These are phyloP conservation scores for Xylaria sp. DNA, from an alignment of 2,329 filamentous ascomycete species.

Conservation along the genomic window DNA sequence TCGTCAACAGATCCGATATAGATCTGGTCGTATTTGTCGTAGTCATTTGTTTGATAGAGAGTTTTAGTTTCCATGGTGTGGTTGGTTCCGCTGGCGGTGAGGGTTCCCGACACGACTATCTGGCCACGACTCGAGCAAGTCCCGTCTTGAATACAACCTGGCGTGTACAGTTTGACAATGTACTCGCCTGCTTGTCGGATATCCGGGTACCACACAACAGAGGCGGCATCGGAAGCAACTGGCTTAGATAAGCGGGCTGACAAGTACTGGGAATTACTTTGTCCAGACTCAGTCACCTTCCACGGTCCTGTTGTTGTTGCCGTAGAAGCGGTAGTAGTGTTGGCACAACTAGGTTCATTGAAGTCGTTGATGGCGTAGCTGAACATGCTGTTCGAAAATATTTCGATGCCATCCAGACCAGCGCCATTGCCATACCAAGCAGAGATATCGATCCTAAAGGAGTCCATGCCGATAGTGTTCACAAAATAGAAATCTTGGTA, in stretches of 20 bases:
- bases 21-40: constrained; percentile 94
- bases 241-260: constrained; percentile 63
- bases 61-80: constrained; percentile 57
- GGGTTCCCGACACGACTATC: constrained; percentile 77
- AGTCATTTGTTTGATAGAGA: constrained; percentile 90
- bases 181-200: constrained; percentile 91
- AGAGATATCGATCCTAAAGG: constrained; percentile 82
- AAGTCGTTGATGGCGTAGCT: constrained; percentile 84
- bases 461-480: constrained; percentile 83
- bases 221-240: constrained; percentile 61
- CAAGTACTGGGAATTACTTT: constrained; percentile 77
- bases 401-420: constrained; percentile 81
- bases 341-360: constrained; percentile 83
- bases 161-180: constrained; percentile 87
- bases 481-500: constrained; percentile 94
- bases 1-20: constrained; percentile 85
- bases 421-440: constrained; percentile 86
- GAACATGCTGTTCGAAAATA: constrained; percentile 84
- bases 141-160: constrained; percentile 80
- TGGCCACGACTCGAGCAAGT: constrained; percentile 77
- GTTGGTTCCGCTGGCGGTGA: constrained; percentile 54
- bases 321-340: constrained; percentile 63
- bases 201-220: constrained; percentile 80
- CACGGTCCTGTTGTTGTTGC: constrained; percentile 76
- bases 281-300: constrained; percentile 66